These are phyloP conservation scores for Mycena pura DNA, from an alignment of 768 basidiomycete species.

Conservation along the genomic window DNA sequence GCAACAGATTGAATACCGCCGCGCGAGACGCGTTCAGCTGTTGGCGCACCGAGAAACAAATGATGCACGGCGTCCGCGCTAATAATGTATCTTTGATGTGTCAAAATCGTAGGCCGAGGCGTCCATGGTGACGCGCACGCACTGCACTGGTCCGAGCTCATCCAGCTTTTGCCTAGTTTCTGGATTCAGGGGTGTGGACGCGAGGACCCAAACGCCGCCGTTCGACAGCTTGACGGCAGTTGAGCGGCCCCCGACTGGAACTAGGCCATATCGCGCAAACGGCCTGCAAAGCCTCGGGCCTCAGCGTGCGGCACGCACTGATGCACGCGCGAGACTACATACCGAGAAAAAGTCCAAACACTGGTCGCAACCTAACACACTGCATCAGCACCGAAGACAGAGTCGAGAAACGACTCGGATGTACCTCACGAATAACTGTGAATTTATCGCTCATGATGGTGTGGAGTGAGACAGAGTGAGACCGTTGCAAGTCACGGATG, in stretches of 20 bases:
- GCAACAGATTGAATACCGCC: slow-evolving; percentile 9
- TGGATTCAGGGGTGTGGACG: slow-evolving; percentile 72
- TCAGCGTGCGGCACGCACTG: neutral
- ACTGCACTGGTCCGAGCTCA: slow-evolving; percentile 76
- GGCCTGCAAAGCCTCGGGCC: slow-evolving; percentile 49
- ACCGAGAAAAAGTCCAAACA: slow-evolving; percentile 27
- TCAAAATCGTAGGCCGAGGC: too few species aligned
- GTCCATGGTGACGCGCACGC: slow-evolving; percentile 26
- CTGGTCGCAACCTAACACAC: slow-evolving; percentile 9
- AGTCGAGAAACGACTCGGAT: neutral
- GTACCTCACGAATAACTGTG: slow-evolving; percentile 20
- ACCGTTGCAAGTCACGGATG: too few species aligned
- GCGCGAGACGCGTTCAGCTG: slow-evolving; percentile 4
- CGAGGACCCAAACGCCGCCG: slow-evolving; percentile 81
- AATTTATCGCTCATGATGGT: neutral
- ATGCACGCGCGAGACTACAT: neutral
- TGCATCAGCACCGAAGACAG: neutral
- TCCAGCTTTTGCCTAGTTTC: slow-evolving; percentile 70
- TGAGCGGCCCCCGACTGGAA: slow-evolving; percentile 83
- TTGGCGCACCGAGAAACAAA: slow-evolving; percentile 59
- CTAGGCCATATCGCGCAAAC: slow-evolving; percentile 67
- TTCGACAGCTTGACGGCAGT: slow-evolving; percentile 77
- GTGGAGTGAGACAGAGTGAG: neutral
- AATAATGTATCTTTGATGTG: slow-evolving; percentile 57
- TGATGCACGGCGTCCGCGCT: slow-evolving; percentile 66